These are phyloP conservation scores for Jackrogersella minutella DNA, from an alignment of 495 filamentous ascomycete genomes.

Conservation along the genomic window DNA sequence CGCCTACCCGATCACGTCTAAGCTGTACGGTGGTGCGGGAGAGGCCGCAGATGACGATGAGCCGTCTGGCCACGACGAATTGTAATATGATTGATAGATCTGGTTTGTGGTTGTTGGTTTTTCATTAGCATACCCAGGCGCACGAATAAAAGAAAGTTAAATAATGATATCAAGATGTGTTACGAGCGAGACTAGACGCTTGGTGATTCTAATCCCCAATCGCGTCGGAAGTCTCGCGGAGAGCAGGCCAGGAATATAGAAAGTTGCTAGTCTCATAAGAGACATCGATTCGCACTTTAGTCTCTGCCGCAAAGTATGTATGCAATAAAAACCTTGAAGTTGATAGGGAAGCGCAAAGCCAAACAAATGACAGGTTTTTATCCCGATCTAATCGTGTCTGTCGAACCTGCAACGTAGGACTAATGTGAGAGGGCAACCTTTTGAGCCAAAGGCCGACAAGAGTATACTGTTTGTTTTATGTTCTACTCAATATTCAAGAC, in stretches of 20 bases:
- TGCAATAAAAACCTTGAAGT: too few species aligned
- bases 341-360: not conserved
- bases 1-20: constrained; percentile 98
- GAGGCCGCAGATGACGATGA: constrained; percentile 76
- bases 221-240: not conserved
- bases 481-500: constrained; percentile 10
- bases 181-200: not conserved
- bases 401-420: too few species aligned
- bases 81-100: constrained; percentile 65
- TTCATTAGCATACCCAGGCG: constrained; percentile 41
- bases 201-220: not conserved
- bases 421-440: too few species aligned
- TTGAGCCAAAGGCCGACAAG: not conserved
- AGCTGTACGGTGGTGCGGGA: constrained; percentile 81
- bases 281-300: not conserved
- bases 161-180: constrained; percentile 1
- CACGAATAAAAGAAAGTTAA: constrained; percentile 43
- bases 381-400: too few species aligned
- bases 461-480: constrained; percentile 4
- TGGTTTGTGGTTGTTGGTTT: too few species aligned
- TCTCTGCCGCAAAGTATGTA: too few species aligned
- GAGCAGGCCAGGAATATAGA: too few species aligned
- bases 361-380: not conserved
- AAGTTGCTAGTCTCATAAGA: too few species aligned
- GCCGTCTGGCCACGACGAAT: constrained; percentile 82